Percentiles rank a stretch among this genome's conserved stretches.
phyloP scores from a whole-genome alignment of 2,329 filamentous ascomycete genomes.

The Cladosporium sp. region DNA sequence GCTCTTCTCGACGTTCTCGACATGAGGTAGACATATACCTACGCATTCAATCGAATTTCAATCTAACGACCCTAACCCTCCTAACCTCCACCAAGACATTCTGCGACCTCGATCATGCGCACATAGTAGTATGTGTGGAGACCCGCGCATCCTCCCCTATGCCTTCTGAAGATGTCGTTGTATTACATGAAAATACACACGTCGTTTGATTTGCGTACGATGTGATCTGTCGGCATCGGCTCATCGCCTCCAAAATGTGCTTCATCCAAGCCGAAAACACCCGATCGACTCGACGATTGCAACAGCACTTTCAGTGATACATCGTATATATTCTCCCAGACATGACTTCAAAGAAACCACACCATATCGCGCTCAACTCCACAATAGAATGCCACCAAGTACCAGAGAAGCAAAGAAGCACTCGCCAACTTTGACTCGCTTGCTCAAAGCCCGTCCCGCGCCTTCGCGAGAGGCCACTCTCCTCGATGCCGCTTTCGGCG shows the following conservation, averaged over 20 bases:
- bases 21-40: no score
- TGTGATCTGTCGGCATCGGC: not conserved
- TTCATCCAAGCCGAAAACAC: not conserved
- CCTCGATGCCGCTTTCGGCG: constrained; percentile 4
- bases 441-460: constrained; percentile 19
- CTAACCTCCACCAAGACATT: not conserved
- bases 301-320: not conserved
- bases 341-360: not conserved
- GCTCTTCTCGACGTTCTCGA: no score
- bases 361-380: no score
- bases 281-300: not conserved
- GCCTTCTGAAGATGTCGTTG: not conserved
- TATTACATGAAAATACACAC: not conserved
- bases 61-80: not conserved
- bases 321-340: no score
- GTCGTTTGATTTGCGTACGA: not conserved
- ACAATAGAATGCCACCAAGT: not conserved
- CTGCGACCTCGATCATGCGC: not conserved
- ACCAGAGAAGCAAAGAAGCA: constrained; percentile 7
- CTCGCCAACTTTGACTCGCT: constrained; percentile 19
- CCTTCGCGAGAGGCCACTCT: constrained; percentile 14
- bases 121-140: not conserved
- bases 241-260: not conserved
- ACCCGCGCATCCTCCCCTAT: not conserved
- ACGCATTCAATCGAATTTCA: no score